A percentile compares a stretch with the other conserved stretches of the same genome.
Conservation (phyloP, 768 basidiomycete genomes). For the Ramaria rubella region DNA sequence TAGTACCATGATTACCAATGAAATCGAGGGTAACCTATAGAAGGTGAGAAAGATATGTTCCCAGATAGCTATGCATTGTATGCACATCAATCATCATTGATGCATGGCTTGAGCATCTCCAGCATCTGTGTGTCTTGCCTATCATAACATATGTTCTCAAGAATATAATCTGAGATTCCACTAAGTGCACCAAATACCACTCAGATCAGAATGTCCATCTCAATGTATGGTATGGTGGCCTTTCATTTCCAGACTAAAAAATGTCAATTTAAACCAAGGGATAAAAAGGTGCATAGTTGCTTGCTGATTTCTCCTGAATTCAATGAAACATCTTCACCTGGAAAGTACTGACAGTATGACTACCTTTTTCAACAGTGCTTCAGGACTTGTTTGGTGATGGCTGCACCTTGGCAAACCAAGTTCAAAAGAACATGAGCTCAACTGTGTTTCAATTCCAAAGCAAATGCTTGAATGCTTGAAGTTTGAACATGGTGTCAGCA, state of each 20-base stretch:
- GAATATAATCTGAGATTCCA: slow-evolving; percentile 94
- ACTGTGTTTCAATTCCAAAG: too few species aligned
- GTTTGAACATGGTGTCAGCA: too few species aligned
- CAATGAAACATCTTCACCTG: slow-evolving; percentile 96
- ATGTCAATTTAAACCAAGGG: slow-evolving; percentile 12
- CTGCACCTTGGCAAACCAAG: slow-evolving; percentile 97
- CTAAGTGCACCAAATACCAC: slow-evolving; percentile 97
- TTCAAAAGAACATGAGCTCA: too few species aligned
- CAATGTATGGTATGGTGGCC: slow-evolving; percentile 96
- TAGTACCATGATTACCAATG: too few species aligned
- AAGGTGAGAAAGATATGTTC: too few species aligned
- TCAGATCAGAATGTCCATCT: slow-evolving; percentile 97
- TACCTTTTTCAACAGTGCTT: slow-evolving; percentile 94
- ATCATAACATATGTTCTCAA: slow-evolving; percentile 98
- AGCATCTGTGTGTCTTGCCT: slow-evolving; percentile 96
- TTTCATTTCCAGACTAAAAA: slow-evolving; percentile 75
- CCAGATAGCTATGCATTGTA: slow-evolving; percentile 25
- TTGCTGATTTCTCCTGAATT: slow-evolving; percentile 79
- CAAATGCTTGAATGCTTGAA: too few species aligned
- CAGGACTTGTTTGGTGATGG: slow-evolving; percentile 95
- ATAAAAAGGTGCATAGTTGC: slow-evolving; percentile 26
- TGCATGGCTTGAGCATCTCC: too few species aligned
- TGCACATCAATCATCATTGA: slow-evolving; percentile 93
- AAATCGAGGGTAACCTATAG: too few species aligned
- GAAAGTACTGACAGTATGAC: slow-evolving; percentile 96